Evolutionary conservation across 1,139 yeast genomes (phyloP).

Genomic region (Insectozyma bohioensis): DNA sequence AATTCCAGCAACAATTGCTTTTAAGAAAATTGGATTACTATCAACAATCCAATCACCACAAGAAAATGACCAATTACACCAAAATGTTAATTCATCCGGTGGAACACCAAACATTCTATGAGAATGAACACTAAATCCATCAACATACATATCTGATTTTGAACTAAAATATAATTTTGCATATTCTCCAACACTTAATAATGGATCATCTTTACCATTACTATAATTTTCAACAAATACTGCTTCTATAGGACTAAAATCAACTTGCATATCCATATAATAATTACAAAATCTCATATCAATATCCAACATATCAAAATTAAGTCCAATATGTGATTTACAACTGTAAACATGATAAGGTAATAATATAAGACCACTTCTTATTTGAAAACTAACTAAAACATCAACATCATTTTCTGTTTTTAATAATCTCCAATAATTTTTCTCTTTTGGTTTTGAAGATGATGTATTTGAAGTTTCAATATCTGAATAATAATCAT

Average conservation of each 20-base stretch:
- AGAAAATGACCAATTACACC: slow-evolving; percentile 85
- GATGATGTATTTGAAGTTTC: slow-evolving; percentile 4
- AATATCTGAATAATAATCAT: slow-evolving; percentile 7
- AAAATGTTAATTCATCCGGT: slow-evolving; percentile 83
- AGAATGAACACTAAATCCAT: slow-evolving; percentile 72
- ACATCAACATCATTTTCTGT: slow-evolving; percentile 77
- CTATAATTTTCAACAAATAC: slow-evolving; percentile 26
- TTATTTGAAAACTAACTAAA: slow-evolving; percentile 65
- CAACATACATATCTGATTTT: slow-evolving; percentile 45
- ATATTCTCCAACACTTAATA: slow-evolving; percentile 30
- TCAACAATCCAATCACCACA: slow-evolving; percentile 58
- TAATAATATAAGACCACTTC: slow-evolving; percentile 66
- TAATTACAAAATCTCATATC: slow-evolving; percentile 87
- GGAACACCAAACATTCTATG: slow-evolving; percentile 93
- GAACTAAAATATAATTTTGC: slow-evolving; percentile 18
- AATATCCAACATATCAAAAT: slow-evolving; percentile 65
- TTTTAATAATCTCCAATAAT: slow-evolving; percentile 44
- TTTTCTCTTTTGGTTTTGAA: slow-evolving; percentile 19
- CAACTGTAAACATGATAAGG: slow-evolving; percentile 75
- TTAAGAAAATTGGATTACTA: slow-evolving; percentile 50
- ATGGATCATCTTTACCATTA: slow-evolving; percentile 17
- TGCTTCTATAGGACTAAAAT: slow-evolving; percentile 49
- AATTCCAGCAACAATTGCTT: slow-evolving; percentile 43
- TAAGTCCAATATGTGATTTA: slow-evolving; percentile 59
- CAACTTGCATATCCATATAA: slow-evolving; percentile 81